Percentiles rank a stretch among this genome's conserved stretches.
Conservation (phyloP, 2,329 filamentous ascomycete species). For the Trichoderma simmonsii region DNA sequence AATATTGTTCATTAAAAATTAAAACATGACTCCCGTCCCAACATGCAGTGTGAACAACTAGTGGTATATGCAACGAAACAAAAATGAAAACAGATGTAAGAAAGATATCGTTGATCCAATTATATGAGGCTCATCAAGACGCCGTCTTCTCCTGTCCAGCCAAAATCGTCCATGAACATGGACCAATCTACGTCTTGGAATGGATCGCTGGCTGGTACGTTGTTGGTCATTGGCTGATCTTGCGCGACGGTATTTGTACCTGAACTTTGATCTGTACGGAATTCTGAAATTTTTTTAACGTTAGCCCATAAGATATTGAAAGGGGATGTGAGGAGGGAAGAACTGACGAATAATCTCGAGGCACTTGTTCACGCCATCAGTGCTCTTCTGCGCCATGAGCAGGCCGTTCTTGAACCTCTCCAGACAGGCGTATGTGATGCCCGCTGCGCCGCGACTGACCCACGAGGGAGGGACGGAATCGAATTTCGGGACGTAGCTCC, state of each 20-base stretch:
- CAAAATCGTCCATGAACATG: conserved; percentile 50
- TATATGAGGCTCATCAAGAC: conserved; percentile 26
- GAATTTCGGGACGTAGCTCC: conserved; percentile 36
- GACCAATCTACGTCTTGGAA: conserved; percentile 50
- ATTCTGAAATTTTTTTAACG: neutral
- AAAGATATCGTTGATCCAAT: too few relatives aligned
- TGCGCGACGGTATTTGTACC: conserved; percentile 13
- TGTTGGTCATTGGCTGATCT: conserved; percentile 21
- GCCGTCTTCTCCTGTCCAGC: conserved; percentile 38
- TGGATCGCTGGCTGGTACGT: conserved; percentile 27
- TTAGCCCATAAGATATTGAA: neutral
- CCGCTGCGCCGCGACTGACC: conserved; percentile 47
- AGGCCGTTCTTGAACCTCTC: conserved; percentile 44
- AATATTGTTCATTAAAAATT: neutral
- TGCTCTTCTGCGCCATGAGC: conserved; percentile 35
- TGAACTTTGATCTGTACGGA: neutral
- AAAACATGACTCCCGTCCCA: neutral
- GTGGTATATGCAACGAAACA: neutral
- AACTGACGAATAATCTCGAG: conserved; percentile 31
- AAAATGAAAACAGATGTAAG: neutral
- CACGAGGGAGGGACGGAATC: conserved; percentile 42
- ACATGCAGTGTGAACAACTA: neutral
- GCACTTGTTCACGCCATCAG: conserved; percentile 30
- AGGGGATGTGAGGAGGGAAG: neutral
- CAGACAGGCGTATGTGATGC: conserved; percentile 50